Evolutionary conservation across 305 asterid genomes (phyloP), one percentile per base, ranked within the genome.

Genomic region (Withania somnifera): DNA sequence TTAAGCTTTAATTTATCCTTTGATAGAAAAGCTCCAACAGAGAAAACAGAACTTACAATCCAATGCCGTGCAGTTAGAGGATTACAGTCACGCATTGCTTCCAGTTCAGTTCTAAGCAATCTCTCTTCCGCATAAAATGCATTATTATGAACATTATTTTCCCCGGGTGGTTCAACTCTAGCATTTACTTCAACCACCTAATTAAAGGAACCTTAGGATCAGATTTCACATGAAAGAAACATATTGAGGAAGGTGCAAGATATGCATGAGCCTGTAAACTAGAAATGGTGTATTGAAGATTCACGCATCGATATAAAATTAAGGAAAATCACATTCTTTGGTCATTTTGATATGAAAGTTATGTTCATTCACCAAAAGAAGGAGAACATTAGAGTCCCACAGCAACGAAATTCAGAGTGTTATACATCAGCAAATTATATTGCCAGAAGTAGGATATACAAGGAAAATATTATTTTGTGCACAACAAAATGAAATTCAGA

Each of bases 111-210:
- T 84, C 61, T 85, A 47, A 87, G 86, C 82, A 87, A 38, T 24
- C 79, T 87, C 81, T 87, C 89, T 81, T 85, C 89, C 8, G 88
- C 88, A 87, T 76, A 87, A 80, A 87, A 87, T 79, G 89, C 89
- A 64, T 87, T 87, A 57, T 81, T 85, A 71, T 87, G 89, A 68
- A 82, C 63, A 82, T 87, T 87, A 50, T 78, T 36, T 38, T 85
- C 83, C 20, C 89, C 88, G 5, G 88, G 88, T 75, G 82, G 88
- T 57, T 87, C 89, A 77, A 85, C 84, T 81, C 67, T 85, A 58
- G 82, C 86, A 36, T 87, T 82, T 67, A 87, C 86, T 73, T 87
- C 89, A 54, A 87, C 87, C 80, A 85, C 85, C 89, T 87, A 26
- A 13, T 32, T 28, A 78, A 26, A 36, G 52, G 40, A 56, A 45